These are phyloP conservation scores for Bipolaris sorokiniana DNA, from an alignment of 2,329 filamentous ascomycete genomes.

Conservation along the genomic window DNA sequence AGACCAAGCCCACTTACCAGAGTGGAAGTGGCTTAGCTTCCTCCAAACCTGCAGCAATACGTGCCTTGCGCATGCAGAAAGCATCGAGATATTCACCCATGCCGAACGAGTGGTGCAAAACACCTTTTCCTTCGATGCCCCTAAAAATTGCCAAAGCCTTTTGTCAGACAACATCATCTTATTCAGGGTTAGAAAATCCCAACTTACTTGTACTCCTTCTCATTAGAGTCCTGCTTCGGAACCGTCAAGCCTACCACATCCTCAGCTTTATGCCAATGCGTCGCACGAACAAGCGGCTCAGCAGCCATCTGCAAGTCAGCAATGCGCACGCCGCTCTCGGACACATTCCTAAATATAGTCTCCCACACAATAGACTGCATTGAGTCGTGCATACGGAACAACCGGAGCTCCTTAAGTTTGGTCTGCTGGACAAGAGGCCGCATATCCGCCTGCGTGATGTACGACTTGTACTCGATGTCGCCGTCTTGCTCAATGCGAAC, in stretches of 20 bases:
- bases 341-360: conserved; percentile 35
- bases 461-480: conserved; percentile 21
- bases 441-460: conserved; percentile 34
- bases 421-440: conserved; percentile 31
- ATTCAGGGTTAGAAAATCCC: too few species aligned
- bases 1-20: conserved; percentile 12
- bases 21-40: conserved; percentile 31
- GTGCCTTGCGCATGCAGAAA: conserved; percentile 40
- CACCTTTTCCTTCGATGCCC: conserved; percentile 38
- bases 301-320: conserved; percentile 39
- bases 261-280: conserved; percentile 30
- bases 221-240: conserved; percentile 18
- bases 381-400: conserved; percentile 36
- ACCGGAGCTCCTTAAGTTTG: conserved; percentile 35
- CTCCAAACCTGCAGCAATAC: conserved; percentile 34
- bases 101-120: conserved; percentile 35
- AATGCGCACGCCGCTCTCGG: conserved; percentile 25
- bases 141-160: conserved; percentile 15
- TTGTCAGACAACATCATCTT: neutral
- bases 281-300: conserved; percentile 33
- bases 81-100: conserved; percentile 45
- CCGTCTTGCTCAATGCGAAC: conserved; percentile 23
- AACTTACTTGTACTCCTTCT: conserved; percentile 34
- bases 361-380: conserved; percentile 42
- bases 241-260: conserved; percentile 32